Evolutionary conservation across 2,329 filamentous ascomycete species (phyloP), one percentile per base, ranked within the genome.

Genomic region (Penicillium vulpinum): DNA sequence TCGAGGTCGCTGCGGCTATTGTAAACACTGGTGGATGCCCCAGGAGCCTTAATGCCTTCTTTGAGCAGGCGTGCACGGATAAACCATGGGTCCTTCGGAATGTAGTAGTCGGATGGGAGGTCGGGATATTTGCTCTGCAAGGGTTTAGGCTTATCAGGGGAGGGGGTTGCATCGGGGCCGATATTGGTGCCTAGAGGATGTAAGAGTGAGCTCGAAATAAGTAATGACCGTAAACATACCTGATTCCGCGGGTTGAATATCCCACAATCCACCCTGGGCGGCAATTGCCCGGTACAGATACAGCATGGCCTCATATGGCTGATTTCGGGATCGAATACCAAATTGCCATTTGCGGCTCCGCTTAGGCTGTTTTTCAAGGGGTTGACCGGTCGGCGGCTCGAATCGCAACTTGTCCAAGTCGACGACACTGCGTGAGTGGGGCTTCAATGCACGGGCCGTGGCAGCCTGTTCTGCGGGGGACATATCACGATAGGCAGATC

Each of bases 11-110:
- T 77, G 44, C 73, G 70, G 59, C 74, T 76, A 61, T 71, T 76
- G 54, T 71, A 70, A 16, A 73, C 68, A 55, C 73, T 76, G 33
- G 69, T 70, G 9, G 74, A 68, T 18, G 67, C 67, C 5, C 76
- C 76, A 1, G 84, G 79, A 18, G 80, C 79, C 56, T 80, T 85
- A 83, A 85, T 86, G 81, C 91, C 89, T 63, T 91, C 85, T 64
- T 94, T 95, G 61, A 88, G 83, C 83, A 96, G 94, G 47, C 93
- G 89, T 26, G 94, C 91, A 60, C 90, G 88, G 70, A 97, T 95
- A 61, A 95, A 90, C 92, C 92, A 97, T 11, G 92, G 91, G 68
- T 97, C 93, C 56, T 91, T 91, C 0, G 92, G 92, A n/a, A 97
- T 83, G 63, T 86, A 87, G 74, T 96, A 96, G 59, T 88, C 85